phyloP scores from a whole-genome alignment of 2,329 filamentous ascomycete genomes.

The Alternaria arborescens region DNA sequence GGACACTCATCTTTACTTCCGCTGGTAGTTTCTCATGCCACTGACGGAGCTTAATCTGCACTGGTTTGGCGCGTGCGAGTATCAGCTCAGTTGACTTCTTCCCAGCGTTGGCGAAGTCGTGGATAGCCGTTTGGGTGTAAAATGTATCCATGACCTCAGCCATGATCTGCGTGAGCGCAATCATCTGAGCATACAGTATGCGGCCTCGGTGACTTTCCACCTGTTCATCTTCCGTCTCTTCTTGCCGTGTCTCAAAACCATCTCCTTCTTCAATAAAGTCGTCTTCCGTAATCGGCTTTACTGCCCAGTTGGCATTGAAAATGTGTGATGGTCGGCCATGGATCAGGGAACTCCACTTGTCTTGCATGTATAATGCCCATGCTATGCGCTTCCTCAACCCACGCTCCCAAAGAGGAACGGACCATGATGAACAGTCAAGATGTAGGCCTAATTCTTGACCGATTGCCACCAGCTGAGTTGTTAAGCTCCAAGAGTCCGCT shows the following conservation, averaged over 20 bases:
- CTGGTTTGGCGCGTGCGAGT: slow-evolving; percentile 78
- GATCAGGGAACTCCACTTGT: slow-evolving; percentile 88
- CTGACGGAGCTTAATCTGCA: slow-evolving; percentile 82
- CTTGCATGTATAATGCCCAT: slow-evolving; percentile 94
- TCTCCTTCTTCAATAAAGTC: slow-evolving; percentile 74
- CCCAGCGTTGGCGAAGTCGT: slow-evolving; percentile 71
- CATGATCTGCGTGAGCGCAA: slow-evolving; percentile 77
- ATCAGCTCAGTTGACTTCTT: slow-evolving; percentile 76
- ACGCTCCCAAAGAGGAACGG: slow-evolving; percentile 87
- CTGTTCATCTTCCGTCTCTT: slow-evolving; percentile 64
- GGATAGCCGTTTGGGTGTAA: slow-evolving; percentile 80
- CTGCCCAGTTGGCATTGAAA: slow-evolving; percentile 77
- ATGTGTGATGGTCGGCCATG: slow-evolving; percentile 86
- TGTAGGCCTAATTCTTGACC: slow-evolving; percentile 89
- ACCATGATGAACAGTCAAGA: slow-evolving; percentile 86
- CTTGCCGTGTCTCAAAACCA: slow-evolving; percentile 61
- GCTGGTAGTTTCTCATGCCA: slow-evolving; percentile 78
- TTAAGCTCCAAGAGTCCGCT: slow-evolving; percentile 83
- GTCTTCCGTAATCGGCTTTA: slow-evolving; percentile 68
- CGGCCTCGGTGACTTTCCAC: slow-evolving; percentile 72
- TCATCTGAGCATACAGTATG: slow-evolving; percentile 77
- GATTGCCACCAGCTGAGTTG: slow-evolving; percentile 85
- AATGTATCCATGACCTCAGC: slow-evolving; percentile 84
- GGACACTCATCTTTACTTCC: slow-evolving; percentile 70
- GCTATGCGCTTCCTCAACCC: slow-evolving; percentile 84